These are phyloP conservation scores for Komagataella phaffii DNA, from an alignment of 805 yeast genomes.

Conservation along the genomic window DNA sequence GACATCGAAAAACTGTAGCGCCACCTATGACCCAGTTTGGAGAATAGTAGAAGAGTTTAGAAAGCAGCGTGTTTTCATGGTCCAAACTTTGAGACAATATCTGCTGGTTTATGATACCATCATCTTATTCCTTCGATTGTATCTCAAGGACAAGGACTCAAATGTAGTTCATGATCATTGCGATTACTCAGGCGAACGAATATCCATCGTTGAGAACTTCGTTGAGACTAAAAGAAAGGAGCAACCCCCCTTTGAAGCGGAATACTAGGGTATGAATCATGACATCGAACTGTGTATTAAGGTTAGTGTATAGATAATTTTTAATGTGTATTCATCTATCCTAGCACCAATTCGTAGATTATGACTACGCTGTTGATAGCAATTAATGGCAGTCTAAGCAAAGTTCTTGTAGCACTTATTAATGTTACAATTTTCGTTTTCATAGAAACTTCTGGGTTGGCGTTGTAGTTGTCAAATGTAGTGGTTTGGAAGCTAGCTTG, in stretches of 20 bases:
- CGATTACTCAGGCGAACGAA: conserved; percentile 3
- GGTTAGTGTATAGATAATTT: background rate
- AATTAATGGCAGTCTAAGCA: conserved; percentile 46
- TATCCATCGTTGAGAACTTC: conserved; percentile 1
- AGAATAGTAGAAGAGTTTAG: conserved; percentile 32
- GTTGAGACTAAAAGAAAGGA: background rate
- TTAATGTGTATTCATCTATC: conserved; percentile 14
- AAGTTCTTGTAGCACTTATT: conserved; percentile 45
- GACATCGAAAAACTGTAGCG: background rate
- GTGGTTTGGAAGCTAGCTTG: conserved; percentile 9
- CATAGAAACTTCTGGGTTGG: conserved; percentile 9
- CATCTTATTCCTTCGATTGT: conserved; percentile 11
- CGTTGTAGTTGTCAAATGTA: conserved; percentile 2
- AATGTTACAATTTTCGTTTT: conserved; percentile 37
- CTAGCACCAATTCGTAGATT: conserved; percentile 37
- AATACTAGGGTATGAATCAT: background rate
- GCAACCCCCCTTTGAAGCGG: background rate
- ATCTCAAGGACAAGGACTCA: background rate
- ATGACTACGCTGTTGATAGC: conserved; percentile 35
- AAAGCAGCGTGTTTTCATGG: conserved; percentile 43
- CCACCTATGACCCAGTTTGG: conserved; percentile 26
- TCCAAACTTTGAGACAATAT: conserved; percentile 42
- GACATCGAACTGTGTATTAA: background rate
- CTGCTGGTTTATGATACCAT: conserved; percentile 32
- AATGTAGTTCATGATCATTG: background rate